Evolutionary conservation across 2,329 filamentous ascomycete genomes (phyloP).

Genomic region (Aspergillus proliferans): DNA sequence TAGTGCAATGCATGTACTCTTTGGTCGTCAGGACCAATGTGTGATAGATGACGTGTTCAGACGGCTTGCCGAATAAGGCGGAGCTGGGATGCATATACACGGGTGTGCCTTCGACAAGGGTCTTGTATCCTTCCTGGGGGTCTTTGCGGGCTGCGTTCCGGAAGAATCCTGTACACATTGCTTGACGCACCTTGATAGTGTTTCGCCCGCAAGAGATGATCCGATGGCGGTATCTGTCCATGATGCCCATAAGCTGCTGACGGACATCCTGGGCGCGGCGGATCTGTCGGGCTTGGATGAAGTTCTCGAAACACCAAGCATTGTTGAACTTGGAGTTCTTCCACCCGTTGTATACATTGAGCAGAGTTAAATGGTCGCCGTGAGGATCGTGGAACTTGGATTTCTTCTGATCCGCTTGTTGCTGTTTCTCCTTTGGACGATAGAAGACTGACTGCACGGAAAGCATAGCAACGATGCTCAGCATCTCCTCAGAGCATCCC

Average conservation of each 20-base stretch:
- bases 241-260: conserved; percentile 85
- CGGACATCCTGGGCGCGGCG: conserved; percentile 84
- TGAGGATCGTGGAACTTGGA: conserved; percentile 93
- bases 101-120: conserved; percentile 86
- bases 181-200: conserved; percentile 79
- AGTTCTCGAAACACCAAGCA: conserved; percentile 97
- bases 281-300: conserved; percentile 88
- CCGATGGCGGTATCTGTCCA: conserved; percentile 80
- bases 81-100: conserved; percentile 92
- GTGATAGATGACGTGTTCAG: conserved; percentile 94
- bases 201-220: conserved; percentile 80
- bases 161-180: conserved; percentile 91
- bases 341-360: conserved; percentile 98
- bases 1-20: conserved; percentile 97
- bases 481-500: conserved; percentile 85
- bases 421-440: conserved; percentile 93
- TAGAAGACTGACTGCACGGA: conserved; percentile 84
- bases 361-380: conserved; percentile 86
- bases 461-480: conserved; percentile 92
- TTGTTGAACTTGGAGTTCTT: conserved; percentile 74
- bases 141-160: conserved; percentile 91
- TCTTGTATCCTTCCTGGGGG: conserved; percentile 95
- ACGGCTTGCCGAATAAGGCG: conserved; percentile 88
- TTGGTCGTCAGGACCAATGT: conserved; percentile 53
- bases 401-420: conserved; percentile 95